A percentile compares a stretch with the other conserved stretches of the same genome.
Evolutionary conservation across 2,329 filamentous ascomycete species (phyloP).

Genomic region (Talaromyces sp.): DNA sequence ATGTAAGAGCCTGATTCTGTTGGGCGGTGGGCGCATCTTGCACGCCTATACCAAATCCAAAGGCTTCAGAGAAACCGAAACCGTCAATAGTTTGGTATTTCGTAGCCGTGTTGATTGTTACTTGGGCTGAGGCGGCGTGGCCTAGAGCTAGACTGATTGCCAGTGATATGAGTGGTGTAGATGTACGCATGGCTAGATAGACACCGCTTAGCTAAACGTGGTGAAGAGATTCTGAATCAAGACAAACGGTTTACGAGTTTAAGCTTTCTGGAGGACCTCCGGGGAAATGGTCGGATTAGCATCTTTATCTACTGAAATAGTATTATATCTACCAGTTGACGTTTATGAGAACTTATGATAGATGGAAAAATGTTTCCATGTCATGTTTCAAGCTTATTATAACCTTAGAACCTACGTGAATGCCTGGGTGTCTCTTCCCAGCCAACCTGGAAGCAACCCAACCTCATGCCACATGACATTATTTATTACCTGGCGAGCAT

Average conservation of each 20-base stretch:
- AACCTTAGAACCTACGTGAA: not conserved
- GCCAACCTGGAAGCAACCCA: not conserved
- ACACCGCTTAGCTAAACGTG: not conserved
- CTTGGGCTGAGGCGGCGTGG: not conserved
- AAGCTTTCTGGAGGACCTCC: not conserved
- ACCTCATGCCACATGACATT: no score
- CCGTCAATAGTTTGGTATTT: not conserved
- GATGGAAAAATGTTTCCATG: not conserved
- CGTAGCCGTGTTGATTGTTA: not conserved
- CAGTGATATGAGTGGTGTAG: not conserved
- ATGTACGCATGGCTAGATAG: not conserved
- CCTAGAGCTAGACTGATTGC: not conserved
- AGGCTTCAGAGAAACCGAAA: conserved; percentile 8
- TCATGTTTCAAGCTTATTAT: not conserved
- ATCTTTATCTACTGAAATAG: not conserved
- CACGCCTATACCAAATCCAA: not conserved
- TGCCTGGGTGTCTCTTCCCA: no score
- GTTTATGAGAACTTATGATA: no score
- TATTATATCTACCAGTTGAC: no score
- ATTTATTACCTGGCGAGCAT: not conserved
- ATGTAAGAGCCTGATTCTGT: conserved; percentile 4
- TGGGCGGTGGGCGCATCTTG: not conserved
- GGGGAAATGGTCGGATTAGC: not conserved
- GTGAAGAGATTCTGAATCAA: not conserved
- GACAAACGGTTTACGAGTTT: not conserved